A percentile compares a stretch with the other conserved stretches of the same genome.
Conservation (phyloP, 1,284 basidiomycete species). For the Puccinia coronata region DNA sequence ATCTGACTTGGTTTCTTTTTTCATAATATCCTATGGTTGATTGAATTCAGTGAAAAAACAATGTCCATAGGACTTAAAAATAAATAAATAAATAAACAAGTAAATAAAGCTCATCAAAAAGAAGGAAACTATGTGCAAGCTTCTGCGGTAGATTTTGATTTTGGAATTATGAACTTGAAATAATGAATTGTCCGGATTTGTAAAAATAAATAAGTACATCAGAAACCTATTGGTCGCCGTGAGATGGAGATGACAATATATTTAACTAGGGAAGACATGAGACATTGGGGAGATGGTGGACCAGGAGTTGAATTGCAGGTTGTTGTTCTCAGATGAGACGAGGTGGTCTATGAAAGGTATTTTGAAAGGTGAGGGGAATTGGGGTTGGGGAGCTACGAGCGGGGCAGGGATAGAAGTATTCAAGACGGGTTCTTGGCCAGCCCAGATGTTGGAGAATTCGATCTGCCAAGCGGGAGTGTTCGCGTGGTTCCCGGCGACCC, state of each 20-base stretch:
- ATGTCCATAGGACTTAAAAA: not conserved
- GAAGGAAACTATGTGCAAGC: too few species aligned
- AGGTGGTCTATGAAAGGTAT: not conserved
- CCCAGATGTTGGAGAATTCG: conserved; percentile 4
- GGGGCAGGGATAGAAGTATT: not conserved
- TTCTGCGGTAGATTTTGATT: too few species aligned
- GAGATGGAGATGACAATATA: too few species aligned
- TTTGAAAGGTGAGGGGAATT: not conserved
- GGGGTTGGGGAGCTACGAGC: not conserved
- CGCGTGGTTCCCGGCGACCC: not conserved
- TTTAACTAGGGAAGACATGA: conserved; percentile 2
- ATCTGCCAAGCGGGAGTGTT: not conserved
- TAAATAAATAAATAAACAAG: not conserved
- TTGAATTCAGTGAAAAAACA: too few species aligned
- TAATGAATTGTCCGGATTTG: too few species aligned
- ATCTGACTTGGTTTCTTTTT: too few species aligned
- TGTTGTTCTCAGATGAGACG: not conserved
- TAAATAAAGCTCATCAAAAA: not conserved
- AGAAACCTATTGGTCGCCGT: too few species aligned
- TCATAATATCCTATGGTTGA: too few species aligned
- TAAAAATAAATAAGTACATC: too few species aligned
- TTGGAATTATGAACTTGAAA: too few species aligned
- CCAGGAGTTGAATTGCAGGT: not conserved
- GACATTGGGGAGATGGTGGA: not conserved
- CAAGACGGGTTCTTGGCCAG: not conserved